phyloP scores from a whole-genome alignment of 139 green algal genomes.

The Limnomonas spitsbergensis region DNA sequence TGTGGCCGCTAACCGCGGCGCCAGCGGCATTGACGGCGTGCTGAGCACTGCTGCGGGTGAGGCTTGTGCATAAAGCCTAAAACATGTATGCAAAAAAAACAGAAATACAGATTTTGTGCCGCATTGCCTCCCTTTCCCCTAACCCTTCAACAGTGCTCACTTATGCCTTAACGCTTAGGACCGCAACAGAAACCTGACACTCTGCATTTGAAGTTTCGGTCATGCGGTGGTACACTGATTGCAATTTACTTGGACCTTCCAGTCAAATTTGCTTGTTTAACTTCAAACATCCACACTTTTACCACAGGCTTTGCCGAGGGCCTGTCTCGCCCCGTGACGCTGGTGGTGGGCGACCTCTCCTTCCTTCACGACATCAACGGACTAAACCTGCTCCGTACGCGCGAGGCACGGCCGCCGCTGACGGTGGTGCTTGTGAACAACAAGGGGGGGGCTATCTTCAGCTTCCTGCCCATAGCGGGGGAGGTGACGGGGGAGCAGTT shows the following conservation, averaged over 20 bases:
- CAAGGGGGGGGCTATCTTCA: constrained; percentile 93
- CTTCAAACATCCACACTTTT: not conserved
- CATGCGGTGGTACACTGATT: no score
- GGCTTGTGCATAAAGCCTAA: not conserved
- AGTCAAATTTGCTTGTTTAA: no score
- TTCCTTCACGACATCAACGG: constrained; percentile 98
- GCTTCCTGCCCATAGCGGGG: constrained; percentile 86
- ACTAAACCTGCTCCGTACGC: constrained; percentile 77
- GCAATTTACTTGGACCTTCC: no score
- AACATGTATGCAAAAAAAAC: not conserved
- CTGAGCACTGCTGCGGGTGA: constrained; percentile 73
- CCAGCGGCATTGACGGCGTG: constrained; percentile 96
- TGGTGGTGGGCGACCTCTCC: constrained; percentile 95
- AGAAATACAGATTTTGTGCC: not conserved
- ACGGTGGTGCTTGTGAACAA: constrained; percentile 97
- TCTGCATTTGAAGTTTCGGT: no score
- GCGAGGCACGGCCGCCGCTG: constrained; percentile 66
- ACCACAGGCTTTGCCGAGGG: constrained; percentile 83
- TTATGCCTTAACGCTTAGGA: no score
- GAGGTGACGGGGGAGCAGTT: constrained; percentile 70
- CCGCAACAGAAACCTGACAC: no score
- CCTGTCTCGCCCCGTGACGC: constrained; percentile 67
- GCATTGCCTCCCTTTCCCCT: not conserved
- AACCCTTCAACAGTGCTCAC: not conserved
- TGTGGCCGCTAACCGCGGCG: constrained; percentile 87